These are phyloP conservation scores for Plasmodium yoelii DNA, from an alignment of 169 alveolate species.

Conservation along the genomic window DNA sequence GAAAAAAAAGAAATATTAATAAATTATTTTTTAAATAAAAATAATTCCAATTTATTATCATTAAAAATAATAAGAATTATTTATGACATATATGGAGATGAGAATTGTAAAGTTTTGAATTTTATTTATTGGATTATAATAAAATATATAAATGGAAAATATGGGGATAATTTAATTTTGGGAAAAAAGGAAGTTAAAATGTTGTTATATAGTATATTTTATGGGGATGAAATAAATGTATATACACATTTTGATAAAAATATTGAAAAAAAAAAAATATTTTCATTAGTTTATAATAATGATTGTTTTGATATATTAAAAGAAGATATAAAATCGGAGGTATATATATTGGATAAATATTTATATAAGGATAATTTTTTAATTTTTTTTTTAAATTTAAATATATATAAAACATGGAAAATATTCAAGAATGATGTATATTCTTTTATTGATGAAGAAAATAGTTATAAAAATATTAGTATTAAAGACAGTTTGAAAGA, in stretches of 20 bases:
- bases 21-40: conserved; percentile 26
- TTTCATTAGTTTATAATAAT: background rate
- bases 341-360: conserved; percentile 26
- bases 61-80: conserved; percentile 43
- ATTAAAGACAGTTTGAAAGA: background rate
- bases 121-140: conserved; percentile 53
- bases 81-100: conserved; percentile 31
- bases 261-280: background rate
- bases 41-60: conserved; percentile 18
- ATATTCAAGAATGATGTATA: conserved; percentile 16
- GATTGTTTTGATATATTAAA: background rate
- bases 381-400: conserved; percentile 28
- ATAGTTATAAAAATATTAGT: background rate
- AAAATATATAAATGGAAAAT: conserved; percentile 8
- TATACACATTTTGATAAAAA: background rate
- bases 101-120: conserved; percentile 9
- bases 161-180: background rate
- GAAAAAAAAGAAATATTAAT: conserved; percentile 26
- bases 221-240: background rate
- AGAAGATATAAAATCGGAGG: background rate
- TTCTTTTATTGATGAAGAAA: background rate
- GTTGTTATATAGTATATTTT: conserved; percentile 11
- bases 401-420: conserved; percentile 4
- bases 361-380: conserved; percentile 58
- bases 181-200: conserved; percentile 35